These are phyloP conservation scores for Ascochyta pisi DNA, from an alignment of 2,329 filamentous ascomycete genomes.

Conservation along the genomic window DNA sequence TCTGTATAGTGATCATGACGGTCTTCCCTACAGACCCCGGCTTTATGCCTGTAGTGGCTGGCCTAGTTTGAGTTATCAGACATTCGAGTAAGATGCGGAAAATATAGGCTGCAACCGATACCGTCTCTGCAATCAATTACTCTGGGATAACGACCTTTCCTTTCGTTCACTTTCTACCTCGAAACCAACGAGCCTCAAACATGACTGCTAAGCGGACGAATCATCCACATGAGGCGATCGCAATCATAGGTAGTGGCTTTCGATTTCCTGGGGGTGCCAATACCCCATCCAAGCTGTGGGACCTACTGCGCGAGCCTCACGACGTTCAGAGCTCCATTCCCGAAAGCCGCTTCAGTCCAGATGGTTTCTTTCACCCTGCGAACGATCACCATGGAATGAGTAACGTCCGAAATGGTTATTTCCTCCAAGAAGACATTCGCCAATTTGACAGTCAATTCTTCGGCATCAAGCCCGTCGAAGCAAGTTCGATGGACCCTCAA, in stretches of 20 bases:
- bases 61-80: no score
- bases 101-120: no score
- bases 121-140: no score
- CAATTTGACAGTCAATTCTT: conserved; percentile 36
- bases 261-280: conserved; percentile 43
- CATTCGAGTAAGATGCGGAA: no score
- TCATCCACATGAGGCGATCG: conserved; percentile 16
- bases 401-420: conserved; percentile 28
- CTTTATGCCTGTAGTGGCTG: no score
- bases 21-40: no score
- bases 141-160: no score
- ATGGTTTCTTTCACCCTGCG: conserved; percentile 34
- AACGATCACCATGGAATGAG: conserved; percentile 43
- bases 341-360: conserved; percentile 35
- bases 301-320: conserved; percentile 27
- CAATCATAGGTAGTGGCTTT: conserved; percentile 25
- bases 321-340: conserved; percentile 8
- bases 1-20: no score
- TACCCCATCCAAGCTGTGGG: conserved; percentile 43
- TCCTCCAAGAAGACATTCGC: conserved; percentile 22
- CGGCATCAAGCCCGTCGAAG: conserved; percentile 26
- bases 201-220: no score
- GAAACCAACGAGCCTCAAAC: no score
- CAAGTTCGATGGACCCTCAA: conserved; percentile 32
- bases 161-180: no score